phyloP scores from a whole-genome alignment of 176 grass and related monocot species.

The Metroxylon sagu region DNA sequence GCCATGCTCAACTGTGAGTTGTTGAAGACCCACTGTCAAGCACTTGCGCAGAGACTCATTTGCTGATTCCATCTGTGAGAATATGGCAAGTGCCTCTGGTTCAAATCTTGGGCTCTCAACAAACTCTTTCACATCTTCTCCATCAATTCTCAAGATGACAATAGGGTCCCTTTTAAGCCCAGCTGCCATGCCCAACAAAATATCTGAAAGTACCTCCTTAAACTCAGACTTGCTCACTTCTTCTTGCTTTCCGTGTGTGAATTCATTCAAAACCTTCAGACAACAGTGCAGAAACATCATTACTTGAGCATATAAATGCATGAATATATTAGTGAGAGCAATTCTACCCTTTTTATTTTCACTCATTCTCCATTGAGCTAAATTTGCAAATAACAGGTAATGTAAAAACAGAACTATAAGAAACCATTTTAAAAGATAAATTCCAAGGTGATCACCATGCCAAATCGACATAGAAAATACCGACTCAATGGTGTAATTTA shows the following conservation, averaged over 20 bases:
- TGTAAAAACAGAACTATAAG: no score
- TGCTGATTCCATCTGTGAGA: conserved; percentile 28
- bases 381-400: no score
- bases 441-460: no score
- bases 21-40: conserved; percentile 38
- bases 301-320: no score
- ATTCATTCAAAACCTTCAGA: conserved; percentile 64
- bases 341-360: conserved; percentile 1
- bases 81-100: conserved; percentile 37
- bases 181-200: conserved; percentile 76
- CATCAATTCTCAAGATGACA: conserved; percentile 84
- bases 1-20: conserved; percentile 61
- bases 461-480: no score
- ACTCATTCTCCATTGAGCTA: no score
- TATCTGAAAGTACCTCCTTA: conserved; percentile 53
- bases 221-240: conserved; percentile 75
- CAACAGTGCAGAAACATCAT: not conserved
- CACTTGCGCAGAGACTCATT: conserved; percentile 31
- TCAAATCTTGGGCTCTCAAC: conserved; percentile 39
- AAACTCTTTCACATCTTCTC: conserved; percentile 82
- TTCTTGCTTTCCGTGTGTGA: conserved; percentile 53
- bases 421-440: no score
- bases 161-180: conserved; percentile 87
- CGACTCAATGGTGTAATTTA: no score
- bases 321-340: not conserved